Evolutionary conservation across 1,284 basidiomycete species (phyloP).

Genomic region (Fomitopsis betulina): DNA sequence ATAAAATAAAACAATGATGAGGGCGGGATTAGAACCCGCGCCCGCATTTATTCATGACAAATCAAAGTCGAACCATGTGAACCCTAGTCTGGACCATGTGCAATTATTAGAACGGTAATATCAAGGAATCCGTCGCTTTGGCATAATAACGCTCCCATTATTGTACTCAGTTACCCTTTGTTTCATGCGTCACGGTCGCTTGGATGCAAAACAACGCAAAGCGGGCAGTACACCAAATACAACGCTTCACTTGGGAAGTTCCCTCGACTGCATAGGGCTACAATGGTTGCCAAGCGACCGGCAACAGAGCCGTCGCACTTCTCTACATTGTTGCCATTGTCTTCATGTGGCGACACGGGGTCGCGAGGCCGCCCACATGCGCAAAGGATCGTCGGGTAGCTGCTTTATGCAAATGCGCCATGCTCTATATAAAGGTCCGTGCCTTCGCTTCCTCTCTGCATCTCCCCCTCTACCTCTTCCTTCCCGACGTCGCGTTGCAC

Average conservation of each 20-base stretch:
- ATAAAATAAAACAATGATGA: background rate
- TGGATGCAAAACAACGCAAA: background rate
- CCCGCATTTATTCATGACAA: too few relatives aligned
- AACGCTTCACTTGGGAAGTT: background rate
- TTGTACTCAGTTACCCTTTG: too few relatives aligned
- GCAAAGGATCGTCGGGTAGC: background rate
- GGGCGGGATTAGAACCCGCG: background rate
- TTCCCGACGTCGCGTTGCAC: slow-evolving; percentile 4
- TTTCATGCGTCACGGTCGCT: too few relatives aligned
- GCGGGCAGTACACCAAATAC: background rate
- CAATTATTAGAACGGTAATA: too few relatives aligned
- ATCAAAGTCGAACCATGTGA: too few relatives aligned
- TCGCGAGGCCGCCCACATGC: background rate
- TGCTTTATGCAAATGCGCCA: background rate
- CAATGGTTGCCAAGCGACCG: background rate
- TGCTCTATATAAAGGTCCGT: slow-evolving; percentile 1
- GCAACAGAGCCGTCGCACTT: background rate
- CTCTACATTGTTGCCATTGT: background rate
- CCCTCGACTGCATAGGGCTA: background rate
- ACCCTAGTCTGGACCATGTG: too few relatives aligned
- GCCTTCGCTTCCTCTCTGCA: background rate
- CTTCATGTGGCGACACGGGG: background rate
- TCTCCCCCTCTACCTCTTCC: background rate
- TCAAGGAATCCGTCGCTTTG: too few relatives aligned
- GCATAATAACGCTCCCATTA: too few relatives aligned